A percentile compares a stretch with the other conserved stretches of the same genome.
These are phyloP conservation scores for Dichotomopilus funicola DNA, from an alignment of 2,329 filamentous ascomycete genomes.

Conservation along the genomic window DNA sequence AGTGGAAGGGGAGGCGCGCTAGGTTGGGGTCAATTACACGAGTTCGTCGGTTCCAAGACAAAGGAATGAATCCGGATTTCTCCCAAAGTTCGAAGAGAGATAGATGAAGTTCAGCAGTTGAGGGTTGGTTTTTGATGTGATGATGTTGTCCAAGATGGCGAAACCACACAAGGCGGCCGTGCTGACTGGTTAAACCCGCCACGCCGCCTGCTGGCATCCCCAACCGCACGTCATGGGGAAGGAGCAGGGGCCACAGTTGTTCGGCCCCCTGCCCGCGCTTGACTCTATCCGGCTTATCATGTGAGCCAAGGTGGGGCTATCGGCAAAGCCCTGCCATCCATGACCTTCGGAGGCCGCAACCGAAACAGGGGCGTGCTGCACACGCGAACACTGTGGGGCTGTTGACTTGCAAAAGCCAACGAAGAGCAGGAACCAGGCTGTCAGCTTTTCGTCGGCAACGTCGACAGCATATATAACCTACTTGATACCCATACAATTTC, in stretches of 20 bases:
- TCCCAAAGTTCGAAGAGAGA: no score
- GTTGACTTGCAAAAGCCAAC: no score
- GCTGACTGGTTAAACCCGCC: slow-evolving; percentile 16
- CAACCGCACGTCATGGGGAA: slow-evolving; percentile 22
- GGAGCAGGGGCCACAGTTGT: slow-evolving; percentile 9
- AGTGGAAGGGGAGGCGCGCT: not conserved
- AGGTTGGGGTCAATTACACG: no score
- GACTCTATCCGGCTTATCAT: slow-evolving; percentile 13
- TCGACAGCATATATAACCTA: no score
- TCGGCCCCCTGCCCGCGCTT: not conserved
- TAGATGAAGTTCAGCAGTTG: no score
- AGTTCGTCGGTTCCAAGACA: no score
- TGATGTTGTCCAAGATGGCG: slow-evolving; percentile 5
- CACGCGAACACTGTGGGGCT: no score
- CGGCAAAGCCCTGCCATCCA: not conserved
- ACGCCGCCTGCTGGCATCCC: not conserved
- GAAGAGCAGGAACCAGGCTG: no score
- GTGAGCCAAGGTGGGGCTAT: slow-evolving; percentile 4
- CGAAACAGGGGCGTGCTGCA: not conserved
- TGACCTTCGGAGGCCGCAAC: not conserved
- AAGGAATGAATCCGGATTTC: no score
- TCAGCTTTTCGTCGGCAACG: no score
- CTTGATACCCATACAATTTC: no score
- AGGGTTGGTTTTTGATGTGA: not conserved
- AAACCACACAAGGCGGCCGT: slow-evolving; percentile 9